Percentiles rank a stretch among this genome's conserved stretches.
These are phyloP conservation scores for Plenodomus tracheiphilus DNA, from an alignment of 2,329 filamentous ascomycete species.

Conservation along the genomic window DNA sequence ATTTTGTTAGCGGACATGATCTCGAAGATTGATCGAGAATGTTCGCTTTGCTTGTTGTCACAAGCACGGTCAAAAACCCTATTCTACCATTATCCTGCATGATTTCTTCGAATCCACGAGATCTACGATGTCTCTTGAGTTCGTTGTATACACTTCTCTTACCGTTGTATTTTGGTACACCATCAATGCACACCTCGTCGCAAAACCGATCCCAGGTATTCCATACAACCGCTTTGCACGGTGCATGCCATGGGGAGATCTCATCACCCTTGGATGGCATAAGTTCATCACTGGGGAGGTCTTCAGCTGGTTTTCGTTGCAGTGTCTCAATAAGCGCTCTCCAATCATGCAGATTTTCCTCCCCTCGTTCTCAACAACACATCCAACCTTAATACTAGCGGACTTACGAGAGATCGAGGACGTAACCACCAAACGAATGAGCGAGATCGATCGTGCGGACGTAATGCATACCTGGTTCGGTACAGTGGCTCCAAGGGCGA, in stretches of 20 bases:
- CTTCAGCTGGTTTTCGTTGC: constrained; percentile 7
- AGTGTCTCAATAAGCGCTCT: constrained; percentile 5
- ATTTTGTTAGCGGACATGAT: too few relatives aligned
- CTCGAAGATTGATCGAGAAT: too few relatives aligned
- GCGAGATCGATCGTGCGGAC: constrained; percentile 7
- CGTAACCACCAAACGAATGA: constrained; percentile 3
- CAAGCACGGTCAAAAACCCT: too few relatives aligned
- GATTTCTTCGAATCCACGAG: too few relatives aligned
- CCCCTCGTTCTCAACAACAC: constrained; percentile 8
- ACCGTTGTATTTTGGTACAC: too few relatives aligned
- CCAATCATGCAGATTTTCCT: constrained; percentile 7
- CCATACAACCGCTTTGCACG: constrained; percentile 2
- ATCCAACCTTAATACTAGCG: constrained; percentile 3
- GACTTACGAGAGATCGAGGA: constrained; percentile 8
- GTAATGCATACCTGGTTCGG: constrained; percentile 10
- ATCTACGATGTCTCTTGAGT: too few relatives aligned
- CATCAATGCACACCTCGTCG: not conserved
- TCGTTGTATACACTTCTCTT: too few relatives aligned
- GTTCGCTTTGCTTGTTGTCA: too few relatives aligned
- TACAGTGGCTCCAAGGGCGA: constrained; percentile 5
- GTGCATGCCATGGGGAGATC: constrained; percentile 5
- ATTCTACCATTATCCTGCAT: too few relatives aligned
- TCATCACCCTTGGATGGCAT: constrained; percentile 3
- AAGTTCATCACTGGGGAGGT: constrained; percentile 2
- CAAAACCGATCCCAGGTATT: constrained; percentile 1